Evolutionary conservation across 345 rosid species (phyloP).

Genomic region (Salix udensis): DNA sequence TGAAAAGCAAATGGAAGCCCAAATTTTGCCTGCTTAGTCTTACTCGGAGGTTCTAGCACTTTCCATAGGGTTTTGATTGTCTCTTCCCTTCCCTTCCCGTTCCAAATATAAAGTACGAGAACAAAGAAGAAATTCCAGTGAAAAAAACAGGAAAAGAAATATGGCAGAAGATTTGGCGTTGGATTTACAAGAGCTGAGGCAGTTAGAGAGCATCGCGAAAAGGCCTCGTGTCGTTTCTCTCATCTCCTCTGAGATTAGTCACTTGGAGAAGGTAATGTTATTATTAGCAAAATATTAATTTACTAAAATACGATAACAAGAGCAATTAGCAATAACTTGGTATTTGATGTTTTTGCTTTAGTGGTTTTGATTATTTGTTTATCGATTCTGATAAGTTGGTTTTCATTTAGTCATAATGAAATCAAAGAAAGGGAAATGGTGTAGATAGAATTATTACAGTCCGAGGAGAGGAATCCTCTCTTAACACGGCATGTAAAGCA

Average conservation of each 20-base stretch:
- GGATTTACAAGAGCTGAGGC: slow-evolving; percentile 77
- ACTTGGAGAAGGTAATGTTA: slow-evolving; percentile 60
- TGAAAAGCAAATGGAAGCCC: background rate
- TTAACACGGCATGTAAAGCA: no score
- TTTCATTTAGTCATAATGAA: background rate
- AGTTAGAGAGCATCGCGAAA: slow-evolving; percentile 67
- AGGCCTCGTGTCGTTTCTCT: slow-evolving; percentile 65
- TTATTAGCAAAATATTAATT: no score
- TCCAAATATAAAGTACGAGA: background rate
- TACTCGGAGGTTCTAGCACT: slow-evolving; percentile 17
- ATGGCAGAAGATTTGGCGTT: slow-evolving; percentile 67
- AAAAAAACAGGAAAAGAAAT: background rate
- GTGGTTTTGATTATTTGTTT: background rate
- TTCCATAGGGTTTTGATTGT: slow-evolving; percentile 5
- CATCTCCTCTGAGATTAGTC: slow-evolving; percentile 56
- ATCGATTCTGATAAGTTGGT: background rate
- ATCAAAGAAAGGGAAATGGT: no score
- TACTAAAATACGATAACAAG: no score
- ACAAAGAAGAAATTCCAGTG: background rate
- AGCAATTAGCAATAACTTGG: no score
- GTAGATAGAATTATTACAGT: no score
- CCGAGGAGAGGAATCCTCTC: no score
- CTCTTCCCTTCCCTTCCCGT: background rate
- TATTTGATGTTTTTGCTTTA: background rate
- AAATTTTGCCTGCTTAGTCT: background rate